Evolutionary conservation across 176 grass and related monocot genomes (phyloP), one percentile per base, ranked within the genome.

Genomic region (Eragrostis nindensis): DNA sequence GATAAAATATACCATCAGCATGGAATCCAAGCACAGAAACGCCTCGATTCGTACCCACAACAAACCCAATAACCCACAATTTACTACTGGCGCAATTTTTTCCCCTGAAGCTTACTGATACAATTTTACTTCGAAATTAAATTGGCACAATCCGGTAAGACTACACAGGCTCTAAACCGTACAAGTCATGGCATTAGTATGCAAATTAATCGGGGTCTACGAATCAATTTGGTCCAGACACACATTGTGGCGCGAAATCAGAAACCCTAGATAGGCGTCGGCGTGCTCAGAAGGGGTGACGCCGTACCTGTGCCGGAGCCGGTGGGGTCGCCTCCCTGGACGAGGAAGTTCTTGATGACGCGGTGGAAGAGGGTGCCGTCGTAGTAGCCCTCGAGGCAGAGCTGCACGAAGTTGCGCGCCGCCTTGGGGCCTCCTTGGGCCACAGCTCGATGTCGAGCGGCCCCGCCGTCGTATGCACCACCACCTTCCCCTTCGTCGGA

Each of bases 401-500:
- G 92, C 84, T 98, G 96, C 38, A 98, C 86, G 88, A 98, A 98
- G 84, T 98, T 98, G 71, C 96, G 92, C 8, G 79, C 77, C 38
- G 92, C 92, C 84, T 98, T 95, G 53, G 96, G 5, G 92, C 95
- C 78, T 98, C 92, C 81, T 95, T 98, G 18, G 95, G 90, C 96
- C 96, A 98, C 54, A 98, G 84, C 82, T 98, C 92, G 41, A 98
- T 92, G 72, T 98, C 96, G 54, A 98, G 75, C 8, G 90, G 92
- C 0, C 96, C 96, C 21, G 86, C 54, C 60, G 90, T 95, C 66
- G 96, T 95, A 66, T 88, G 91, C 78, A 98, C 66, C 82, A 98
- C 92, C 79, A 98, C 96, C 88, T 95, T 98, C 7, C 92, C 92
- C 79, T 91, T 92, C 75, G 90, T 98, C 63, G 92, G 96, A 32